Conservation (phyloP, 1,284 basidiomycete genomes). For the Sanguinoderma infundibulare region DNA sequence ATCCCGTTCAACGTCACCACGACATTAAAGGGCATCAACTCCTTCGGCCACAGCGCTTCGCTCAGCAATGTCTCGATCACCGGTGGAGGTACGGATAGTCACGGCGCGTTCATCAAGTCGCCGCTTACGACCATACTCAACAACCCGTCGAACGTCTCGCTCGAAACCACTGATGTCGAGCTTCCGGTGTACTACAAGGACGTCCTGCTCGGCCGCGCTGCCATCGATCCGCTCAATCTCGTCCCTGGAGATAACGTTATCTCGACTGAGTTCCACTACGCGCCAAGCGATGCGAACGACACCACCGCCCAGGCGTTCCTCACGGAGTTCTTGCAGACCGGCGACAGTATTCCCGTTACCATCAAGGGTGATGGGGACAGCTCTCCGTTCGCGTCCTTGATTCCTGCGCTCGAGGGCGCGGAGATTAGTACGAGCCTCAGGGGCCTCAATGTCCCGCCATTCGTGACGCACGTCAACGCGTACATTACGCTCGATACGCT, state of each 20-base stretch:
- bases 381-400: slow-evolving; percentile 67
- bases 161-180: slow-evolving; percentile 61
- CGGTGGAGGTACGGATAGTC: slow-evolving; percentile 65
- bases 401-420: slow-evolving; percentile 60
- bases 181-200: slow-evolving; percentile 65
- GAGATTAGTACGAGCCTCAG: slow-evolving; percentile 52
- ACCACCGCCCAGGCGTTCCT: slow-evolving; percentile 57
- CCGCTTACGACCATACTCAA: slow-evolving; percentile 58
- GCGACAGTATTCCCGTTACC: slow-evolving; percentile 49
- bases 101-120: slow-evolving; percentile 45
- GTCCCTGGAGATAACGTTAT: slow-evolving; percentile 62
- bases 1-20: slow-evolving; percentile 69
- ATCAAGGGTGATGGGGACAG: slow-evolving; percentile 65
- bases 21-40: slow-evolving; percentile 57
- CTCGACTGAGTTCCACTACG: slow-evolving; percentile 68
- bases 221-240: slow-evolving; percentile 64
- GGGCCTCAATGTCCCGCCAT: slow-evolving; percentile 44
- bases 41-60: slow-evolving; percentile 54
- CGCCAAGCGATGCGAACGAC: slow-evolving; percentile 67
- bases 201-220: slow-evolving; percentile 58
- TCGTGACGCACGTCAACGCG: slow-evolving; percentile 51
- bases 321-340: slow-evolving; percentile 56
- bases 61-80: slow-evolving; percentile 60
- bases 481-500: slow-evolving; percentile 55
- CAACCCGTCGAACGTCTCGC: slow-evolving; percentile 73